A percentile compares a stretch with the other conserved stretches of the same genome.
Conservation (phyloP, 2,329 filamentous ascomycete genomes). For the Cordyceps fumosorosea region DNA sequence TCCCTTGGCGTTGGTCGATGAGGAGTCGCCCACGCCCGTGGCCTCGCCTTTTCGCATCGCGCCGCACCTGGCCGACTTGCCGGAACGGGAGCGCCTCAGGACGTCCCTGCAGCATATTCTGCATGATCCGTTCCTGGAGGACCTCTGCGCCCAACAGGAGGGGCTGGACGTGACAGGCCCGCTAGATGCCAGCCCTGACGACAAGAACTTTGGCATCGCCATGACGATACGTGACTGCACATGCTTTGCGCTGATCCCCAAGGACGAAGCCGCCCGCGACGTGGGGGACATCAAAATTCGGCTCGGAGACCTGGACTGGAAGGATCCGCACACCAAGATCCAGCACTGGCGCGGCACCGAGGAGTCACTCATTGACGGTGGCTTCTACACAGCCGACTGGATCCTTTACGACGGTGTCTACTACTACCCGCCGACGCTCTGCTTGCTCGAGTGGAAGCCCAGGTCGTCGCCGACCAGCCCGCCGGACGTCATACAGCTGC, state of each 20-base stretch:
- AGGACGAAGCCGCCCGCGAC: constrained; percentile 18
- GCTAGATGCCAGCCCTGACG: constrained; percentile 32
- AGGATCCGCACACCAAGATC: constrained; percentile 60
- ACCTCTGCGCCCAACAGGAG: constrained; percentile 32
- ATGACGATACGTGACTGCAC: constrained; percentile 81
- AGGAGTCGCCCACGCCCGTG: constrained; percentile 38
- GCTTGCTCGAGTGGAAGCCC: constrained; percentile 25
- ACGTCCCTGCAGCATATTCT: constrained; percentile 23
- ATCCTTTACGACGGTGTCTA: constrained; percentile 27
- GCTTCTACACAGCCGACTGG: constrained; percentile 56
- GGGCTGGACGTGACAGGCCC: constrained; percentile 38
- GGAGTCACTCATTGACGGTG: constrained; percentile 53
- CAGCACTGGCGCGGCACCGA: constrained; percentile 64
- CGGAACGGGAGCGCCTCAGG: constrained; percentile 22
- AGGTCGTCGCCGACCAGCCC: constrained; percentile 14
- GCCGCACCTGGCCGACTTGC: constrained; percentile 24
- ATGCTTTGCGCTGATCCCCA: constrained; percentile 57
- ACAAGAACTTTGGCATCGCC: constrained; percentile 54
- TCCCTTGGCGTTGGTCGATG: constrained; percentile 56
- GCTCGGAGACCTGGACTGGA: constrained; percentile 72
- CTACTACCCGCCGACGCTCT: constrained; percentile 31
- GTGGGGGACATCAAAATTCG: constrained; percentile 43
- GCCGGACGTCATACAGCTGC: constrained; percentile 18
- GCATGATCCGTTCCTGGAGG: constrained; percentile 28
- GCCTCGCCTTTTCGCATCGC: constrained; percentile 36